Evolutionary conservation across 805 yeast genomes (phyloP), one percentile per base, ranked within the genome.

Genomic region (Saccharomycopsis vini): DNA sequence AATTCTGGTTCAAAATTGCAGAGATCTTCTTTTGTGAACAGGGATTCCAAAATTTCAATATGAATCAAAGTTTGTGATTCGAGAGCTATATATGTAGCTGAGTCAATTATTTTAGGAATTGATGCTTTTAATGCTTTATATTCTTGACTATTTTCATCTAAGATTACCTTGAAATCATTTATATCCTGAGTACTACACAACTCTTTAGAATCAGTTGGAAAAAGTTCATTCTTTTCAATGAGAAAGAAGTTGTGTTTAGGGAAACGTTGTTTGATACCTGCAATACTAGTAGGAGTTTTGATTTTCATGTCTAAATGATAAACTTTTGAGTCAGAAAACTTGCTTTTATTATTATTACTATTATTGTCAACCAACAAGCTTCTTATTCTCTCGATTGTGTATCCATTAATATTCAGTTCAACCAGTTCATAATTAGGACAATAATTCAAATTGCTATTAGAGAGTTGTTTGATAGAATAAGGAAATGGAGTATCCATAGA

Each of bases 31-130:
- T 52, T 50, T 4, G 21, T 19, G 3, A 44, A 28, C 18, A 76
- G 79, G 1, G 74, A 71, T 13, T 62, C 59, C 37, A 68, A 72
- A 0, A 81, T 61, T 50, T 76, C 75, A 13, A 79, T 68, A 46
- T 81, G 59, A 15, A 82, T 38, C n/a, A 72, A 48, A 13, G 64
- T 69, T 30, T 69, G 67, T 0, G 77, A 68, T 23, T 62, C 62
- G 19, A 63, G 56, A 32, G 75, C 71, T 1, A 71, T 66, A 53
- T 60, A 75, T 10, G 67, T 68, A 2, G 73, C 75, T 16, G 69
- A 61, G 46, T 75, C 79, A 7, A 69, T 33, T 2, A 71, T 39
- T 10, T 54, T 50, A 1, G 75, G 73, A 13, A 63, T 32, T 12
- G 43, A 23, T 62, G 13, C 62, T 53, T 37, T 63, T 54, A 0